Evolutionary conservation across 495 filamentous ascomycete genomes (phyloP), one percentile per base, ranked within the genome.

Genomic region (Sporormia fimetaria): DNA sequence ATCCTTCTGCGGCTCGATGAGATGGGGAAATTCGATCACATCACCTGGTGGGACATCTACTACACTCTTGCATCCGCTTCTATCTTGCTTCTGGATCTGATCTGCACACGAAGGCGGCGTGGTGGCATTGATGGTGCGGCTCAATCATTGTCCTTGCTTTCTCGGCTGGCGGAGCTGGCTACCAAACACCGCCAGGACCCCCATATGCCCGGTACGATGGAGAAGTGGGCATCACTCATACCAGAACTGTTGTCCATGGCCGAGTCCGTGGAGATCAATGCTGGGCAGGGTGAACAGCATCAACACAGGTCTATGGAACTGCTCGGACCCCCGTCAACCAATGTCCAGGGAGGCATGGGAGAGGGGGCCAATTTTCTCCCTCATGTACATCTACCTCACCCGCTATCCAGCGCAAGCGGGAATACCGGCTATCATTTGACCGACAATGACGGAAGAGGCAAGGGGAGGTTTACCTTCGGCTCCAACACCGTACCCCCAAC

Each of bases 31-130:
- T 55, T 57, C 33, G 51, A 59, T 31, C 15, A 44, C 21, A 33
- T 49, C 6, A 52, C 46, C 3, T 55, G 51, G 57, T 56, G 50
- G 50, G 57, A 59, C 26, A 47, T 55, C 4, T 59, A 40, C 33
- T 59, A 55, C 25, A 42, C 47, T 16, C 44, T 52, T 17, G 18
- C 47, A 8, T 46, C 51, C 14, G 43, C 44, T 17, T 40, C 55
- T 6, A 35, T 59, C 4, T 54, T 59, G 2, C 44, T 55, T 6
- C 54, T 59, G 2, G 48, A 51, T 27, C 40, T 58, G 7, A 39
- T 51, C 20, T 51, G 47, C 37, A 18, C 12, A 18, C 31, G 21
- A 3, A 38, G 11, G 8, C 37, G 46, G 26, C n/a, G 11, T 6
- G 18, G 18, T 15, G 22, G 11, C 16, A 27, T 15, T 9, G 22